phyloP scores from a whole-genome alignment of 495 filamentous ascomycete genomes.

The Aspergillus sparsus region DNA sequence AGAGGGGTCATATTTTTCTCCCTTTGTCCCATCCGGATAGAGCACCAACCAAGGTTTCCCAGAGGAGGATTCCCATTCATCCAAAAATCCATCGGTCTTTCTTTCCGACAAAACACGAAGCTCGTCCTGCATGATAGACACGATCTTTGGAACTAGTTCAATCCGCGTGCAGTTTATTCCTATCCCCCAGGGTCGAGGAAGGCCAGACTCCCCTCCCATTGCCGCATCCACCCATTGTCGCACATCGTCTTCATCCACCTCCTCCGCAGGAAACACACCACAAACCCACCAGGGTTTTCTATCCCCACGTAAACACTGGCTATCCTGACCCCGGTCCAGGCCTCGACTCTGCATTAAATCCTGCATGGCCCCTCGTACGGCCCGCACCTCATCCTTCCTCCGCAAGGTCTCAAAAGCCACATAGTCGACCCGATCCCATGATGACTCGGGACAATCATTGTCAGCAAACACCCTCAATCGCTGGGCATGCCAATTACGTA shows the following conservation, averaged over 20 bases:
- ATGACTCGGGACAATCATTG: conserved; percentile 26
- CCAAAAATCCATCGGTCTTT: conserved; percentile 22
- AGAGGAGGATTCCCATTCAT: conserved; percentile 28
- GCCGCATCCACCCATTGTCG: conserved; percentile 35
- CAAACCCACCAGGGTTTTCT: conserved; percentile 58
- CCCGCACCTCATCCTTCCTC: conserved; percentile 57
- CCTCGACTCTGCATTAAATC: conserved; percentile 23
- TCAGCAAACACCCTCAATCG: conserved; percentile 51
- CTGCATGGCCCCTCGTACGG: conserved; percentile 52
- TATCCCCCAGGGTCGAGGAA: conserved; percentile 56
- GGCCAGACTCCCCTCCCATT: conserved; percentile 18
- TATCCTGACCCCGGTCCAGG: background rate
- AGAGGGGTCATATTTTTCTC: conserved; percentile 62
- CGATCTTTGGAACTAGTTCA: conserved; percentile 49
- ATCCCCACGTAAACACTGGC: background rate
- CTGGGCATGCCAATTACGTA: conserved; percentile 58
- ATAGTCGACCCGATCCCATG: conserved; percentile 43
- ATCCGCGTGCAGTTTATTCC: conserved; percentile 69
- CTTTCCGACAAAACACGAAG: conserved; percentile 33
- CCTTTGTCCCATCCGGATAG: conserved; percentile 70
- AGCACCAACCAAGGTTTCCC: conserved; percentile 54
- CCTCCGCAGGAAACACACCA: conserved; percentile 59
- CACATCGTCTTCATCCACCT: conserved; percentile 45
- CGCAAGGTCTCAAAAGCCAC: conserved; percentile 68
- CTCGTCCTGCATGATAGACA: conserved; percentile 47